Evolutionary conservation across 1,139 yeast genomes (phyloP).

Genomic region (Kodamaea derodonti): DNA sequence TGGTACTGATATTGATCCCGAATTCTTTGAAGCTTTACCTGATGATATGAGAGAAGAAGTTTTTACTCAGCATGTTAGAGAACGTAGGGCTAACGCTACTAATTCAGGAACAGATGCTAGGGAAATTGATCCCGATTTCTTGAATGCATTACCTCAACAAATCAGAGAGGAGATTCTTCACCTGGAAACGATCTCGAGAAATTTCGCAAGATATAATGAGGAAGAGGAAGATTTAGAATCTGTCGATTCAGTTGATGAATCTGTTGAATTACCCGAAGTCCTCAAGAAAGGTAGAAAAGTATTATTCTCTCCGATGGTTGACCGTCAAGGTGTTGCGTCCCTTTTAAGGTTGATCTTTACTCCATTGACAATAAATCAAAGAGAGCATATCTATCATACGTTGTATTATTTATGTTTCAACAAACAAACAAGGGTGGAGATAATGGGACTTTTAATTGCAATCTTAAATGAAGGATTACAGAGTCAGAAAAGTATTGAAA

Average conservation of each 20-base stretch:
- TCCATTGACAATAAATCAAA: slow-evolving; percentile 63
- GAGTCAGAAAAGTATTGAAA: slow-evolving; percentile 60
- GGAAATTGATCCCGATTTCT: slow-evolving; percentile 77
- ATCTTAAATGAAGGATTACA: slow-evolving; percentile 71
- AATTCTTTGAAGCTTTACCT: slow-evolving; percentile 84
- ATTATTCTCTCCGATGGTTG: slow-evolving; percentile 66
- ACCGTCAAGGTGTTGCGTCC: slow-evolving; percentile 73
- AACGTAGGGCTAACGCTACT: slow-evolving; percentile 53
- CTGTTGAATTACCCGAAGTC: slow-evolving; percentile 2
- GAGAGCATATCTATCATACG: slow-evolving; percentile 65
- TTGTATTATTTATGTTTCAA: slow-evolving; percentile 68
- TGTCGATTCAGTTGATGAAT: slow-evolving; percentile 19
- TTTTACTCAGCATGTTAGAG: slow-evolving; percentile 79
- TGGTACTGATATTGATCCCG: slow-evolving; percentile 90
- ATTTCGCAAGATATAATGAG: slow-evolving; percentile 28
- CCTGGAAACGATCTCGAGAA: slow-evolving; percentile 55
- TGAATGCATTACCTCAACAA: slow-evolving; percentile 75
- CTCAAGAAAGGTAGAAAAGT: slow-evolving; percentile 24
- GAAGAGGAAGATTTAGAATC: slow-evolving; percentile 25
- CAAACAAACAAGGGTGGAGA: slow-evolving; percentile 75
- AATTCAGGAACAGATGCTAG: slow-evolving; percentile 43
- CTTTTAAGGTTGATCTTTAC: slow-evolving; percentile 67
- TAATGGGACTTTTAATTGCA: slow-evolving; percentile 65
- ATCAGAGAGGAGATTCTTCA: slow-evolving; percentile 71
- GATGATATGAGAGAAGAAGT: slow-evolving; percentile 94